Conservation (phyloP, 2,329 filamentous ascomycete genomes). For the Stachybotrys elegans region DNA sequence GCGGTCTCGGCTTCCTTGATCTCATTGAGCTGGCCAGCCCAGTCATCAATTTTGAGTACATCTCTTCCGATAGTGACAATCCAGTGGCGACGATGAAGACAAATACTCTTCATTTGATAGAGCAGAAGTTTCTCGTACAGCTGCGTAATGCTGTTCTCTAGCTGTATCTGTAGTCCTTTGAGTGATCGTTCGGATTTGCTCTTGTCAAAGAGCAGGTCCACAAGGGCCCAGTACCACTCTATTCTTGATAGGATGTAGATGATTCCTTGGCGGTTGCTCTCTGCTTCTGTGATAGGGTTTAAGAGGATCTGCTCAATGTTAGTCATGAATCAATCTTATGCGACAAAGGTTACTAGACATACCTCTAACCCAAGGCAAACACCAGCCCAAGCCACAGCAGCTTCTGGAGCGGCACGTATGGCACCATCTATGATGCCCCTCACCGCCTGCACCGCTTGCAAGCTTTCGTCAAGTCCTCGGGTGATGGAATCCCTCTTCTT, state of each 20-base stretch:
- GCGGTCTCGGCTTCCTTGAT: constrained; percentile 15
- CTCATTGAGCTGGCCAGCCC: constrained; percentile 20
- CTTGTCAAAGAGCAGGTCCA: constrained; percentile 18
- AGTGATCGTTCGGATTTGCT: constrained; percentile 8
- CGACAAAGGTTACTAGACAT: not conserved
- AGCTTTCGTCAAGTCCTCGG: constrained; percentile 13
- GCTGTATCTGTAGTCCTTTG: constrained; percentile 10
- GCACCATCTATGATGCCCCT: constrained; percentile 19
- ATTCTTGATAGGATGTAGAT: constrained; percentile 26
- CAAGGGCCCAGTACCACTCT: constrained; percentile 30
- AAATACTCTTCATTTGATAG: constrained; percentile 36
- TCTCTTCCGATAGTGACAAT: constrained; percentile 20
- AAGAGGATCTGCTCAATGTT: constrained; percentile 19
- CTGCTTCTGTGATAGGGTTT: constrained; percentile 20
- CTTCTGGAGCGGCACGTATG: constrained; percentile 23
- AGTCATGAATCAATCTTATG: constrained; percentile 1
- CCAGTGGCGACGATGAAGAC: constrained; percentile 26
- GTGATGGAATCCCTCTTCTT: constrained; percentile 18
- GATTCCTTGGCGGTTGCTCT: constrained; percentile 23
- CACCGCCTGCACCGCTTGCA: constrained; percentile 16
- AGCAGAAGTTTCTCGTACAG: constrained; percentile 35
- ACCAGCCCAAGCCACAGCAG: constrained; percentile 30
- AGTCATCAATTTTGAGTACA: constrained; percentile 27
- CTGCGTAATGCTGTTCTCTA: constrained; percentile 23
- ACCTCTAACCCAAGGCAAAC: constrained; percentile 29